phyloP scores from a whole-genome alignment of 2,329 filamentous ascomycete genomes.

The Venturia effusa region DNA sequence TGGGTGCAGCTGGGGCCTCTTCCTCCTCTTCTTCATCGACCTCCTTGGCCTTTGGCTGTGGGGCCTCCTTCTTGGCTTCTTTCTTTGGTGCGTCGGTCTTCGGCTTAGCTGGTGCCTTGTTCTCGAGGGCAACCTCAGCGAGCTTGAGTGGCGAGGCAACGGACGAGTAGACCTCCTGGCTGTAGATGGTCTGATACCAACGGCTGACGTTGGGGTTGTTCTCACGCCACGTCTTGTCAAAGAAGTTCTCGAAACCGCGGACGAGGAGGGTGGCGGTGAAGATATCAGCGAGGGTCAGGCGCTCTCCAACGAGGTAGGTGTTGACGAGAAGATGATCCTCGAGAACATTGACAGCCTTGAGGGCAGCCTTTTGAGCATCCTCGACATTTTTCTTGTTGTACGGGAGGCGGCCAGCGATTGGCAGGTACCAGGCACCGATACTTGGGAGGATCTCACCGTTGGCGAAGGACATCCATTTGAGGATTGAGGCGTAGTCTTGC shows the following conservation, averaged over 20 bases:
- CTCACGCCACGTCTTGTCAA: conserved; percentile 79
- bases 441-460: conserved; percentile 73
- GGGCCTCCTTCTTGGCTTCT: conserved; percentile 29
- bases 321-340: conserved; percentile 84
- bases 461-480: conserved; percentile 96
- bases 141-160: conserved; percentile 63
- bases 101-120: conserved; percentile 68
- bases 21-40: conserved; percentile 52
- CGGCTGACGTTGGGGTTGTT: conserved; percentile 77
- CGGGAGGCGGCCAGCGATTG: conserved; percentile 65
- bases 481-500: conserved; percentile 98
- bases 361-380: conserved; percentile 57
- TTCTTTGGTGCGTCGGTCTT: conserved; percentile 58
- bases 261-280: conserved; percentile 69
- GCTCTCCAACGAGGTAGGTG: conserved; percentile 97
- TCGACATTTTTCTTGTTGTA: conserved; percentile 99
- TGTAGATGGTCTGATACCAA: conserved; percentile 91
- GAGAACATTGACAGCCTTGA: conserved; percentile 58
- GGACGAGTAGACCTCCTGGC: conserved; percentile 81
- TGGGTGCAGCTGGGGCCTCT: conserved; percentile 54
- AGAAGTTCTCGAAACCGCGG: conserved; percentile 88
- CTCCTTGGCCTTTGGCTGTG: conserved; percentile 42
- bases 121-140: conserved; percentile 70
- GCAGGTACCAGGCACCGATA: conserved; percentile 73
- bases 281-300: conserved; percentile 90